These are phyloP conservation scores for Phytopythium oedochilum DNA, from an alignment of 352 stramenopile genomes.

Conservation along the genomic window DNA sequence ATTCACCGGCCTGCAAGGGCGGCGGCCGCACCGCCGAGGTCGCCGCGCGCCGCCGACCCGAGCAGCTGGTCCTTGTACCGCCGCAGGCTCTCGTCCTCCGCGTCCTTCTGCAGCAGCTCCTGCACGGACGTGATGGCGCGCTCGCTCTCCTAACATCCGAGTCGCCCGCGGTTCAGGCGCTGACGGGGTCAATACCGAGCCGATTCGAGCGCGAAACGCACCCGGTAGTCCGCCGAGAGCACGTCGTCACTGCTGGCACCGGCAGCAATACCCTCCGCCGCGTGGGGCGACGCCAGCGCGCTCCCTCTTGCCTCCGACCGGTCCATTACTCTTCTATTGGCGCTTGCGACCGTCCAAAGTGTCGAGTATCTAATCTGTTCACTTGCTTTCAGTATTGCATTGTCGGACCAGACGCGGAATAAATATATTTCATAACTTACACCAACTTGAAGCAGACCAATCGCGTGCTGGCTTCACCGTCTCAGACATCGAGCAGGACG, in stretches of 20 bases:
- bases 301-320: slow-evolving; percentile 4
- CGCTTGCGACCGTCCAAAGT: too few species aligned
- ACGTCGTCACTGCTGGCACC: slow-evolving; percentile 32
- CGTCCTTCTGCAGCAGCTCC: slow-evolving; percentile 70
- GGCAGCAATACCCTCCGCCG: slow-evolving; percentile 14
- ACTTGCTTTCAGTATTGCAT: too few species aligned
- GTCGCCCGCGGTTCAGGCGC: not conserved
- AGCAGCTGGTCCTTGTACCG: slow-evolving; percentile 87
- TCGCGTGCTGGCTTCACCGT: too few species aligned
- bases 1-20: too few species aligned
- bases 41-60: slow-evolving; percentile 66
- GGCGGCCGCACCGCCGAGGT: slow-evolving; percentile 53
- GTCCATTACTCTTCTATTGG: too few species aligned
- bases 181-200: not conserved
- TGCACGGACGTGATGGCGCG: slow-evolving; percentile 58
- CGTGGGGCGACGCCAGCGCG: slow-evolving; percentile 4
- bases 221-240: slow-evolving; percentile 36
- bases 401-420: too few species aligned
- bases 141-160: slow-evolving; percentile 45
- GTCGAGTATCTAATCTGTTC: too few species aligned
- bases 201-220: slow-evolving; percentile 11
- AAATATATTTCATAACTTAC: too few species aligned
- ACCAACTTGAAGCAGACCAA: too few species aligned
- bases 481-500: too few species aligned
- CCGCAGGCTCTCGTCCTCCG: slow-evolving; percentile 76